Evolutionary conservation across 2,329 filamentous ascomycete species (phyloP).

Genomic region (Aaosphaeria pasadenensis): DNA sequence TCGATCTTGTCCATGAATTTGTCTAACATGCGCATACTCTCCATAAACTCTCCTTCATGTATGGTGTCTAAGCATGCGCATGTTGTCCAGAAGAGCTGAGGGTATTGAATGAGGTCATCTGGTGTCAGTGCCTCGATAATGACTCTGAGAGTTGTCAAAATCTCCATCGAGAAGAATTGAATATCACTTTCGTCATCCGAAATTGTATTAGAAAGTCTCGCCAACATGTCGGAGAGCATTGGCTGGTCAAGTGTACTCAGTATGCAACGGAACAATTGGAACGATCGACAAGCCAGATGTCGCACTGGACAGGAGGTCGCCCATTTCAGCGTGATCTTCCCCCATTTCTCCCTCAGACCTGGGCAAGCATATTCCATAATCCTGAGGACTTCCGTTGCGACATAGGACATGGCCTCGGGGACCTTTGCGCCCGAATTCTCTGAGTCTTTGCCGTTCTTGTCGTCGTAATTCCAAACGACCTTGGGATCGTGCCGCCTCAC

Average conservation of each 20-base stretch:
- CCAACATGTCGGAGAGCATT: constrained; percentile 97
- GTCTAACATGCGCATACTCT: constrained; percentile 87
- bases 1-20: constrained; percentile 82
- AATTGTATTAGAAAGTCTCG: constrained; percentile 91
- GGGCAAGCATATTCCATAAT: constrained; percentile 85
- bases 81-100: constrained; percentile 96
- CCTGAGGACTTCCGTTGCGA: constrained; percentile 77
- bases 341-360: constrained; percentile 87
- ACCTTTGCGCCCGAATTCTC: constrained; percentile 75
- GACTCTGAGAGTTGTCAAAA: constrained; percentile 87
- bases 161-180: constrained; percentile 97
- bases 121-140: constrained; percentile 82
- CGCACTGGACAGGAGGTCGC: constrained; percentile 94
- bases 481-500: constrained; percentile 80
- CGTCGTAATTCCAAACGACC: constrained; percentile 92
- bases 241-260: constrained; percentile 84
- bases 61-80: constrained; percentile 96
- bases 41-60: constrained; percentile 91
- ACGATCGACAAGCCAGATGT: constrained; percentile 92
- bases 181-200: constrained; percentile 92
- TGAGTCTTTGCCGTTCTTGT: constrained; percentile 72
- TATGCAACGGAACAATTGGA: constrained; percentile 95
- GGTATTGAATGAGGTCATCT: constrained; percentile 79
- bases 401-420: constrained; percentile 79
- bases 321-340: constrained; percentile 85